Evolutionary conservation across 768 basidiomycete genomes (phyloP), one percentile per base, ranked within the genome.

Genomic region (Podaxis sp.): DNA sequence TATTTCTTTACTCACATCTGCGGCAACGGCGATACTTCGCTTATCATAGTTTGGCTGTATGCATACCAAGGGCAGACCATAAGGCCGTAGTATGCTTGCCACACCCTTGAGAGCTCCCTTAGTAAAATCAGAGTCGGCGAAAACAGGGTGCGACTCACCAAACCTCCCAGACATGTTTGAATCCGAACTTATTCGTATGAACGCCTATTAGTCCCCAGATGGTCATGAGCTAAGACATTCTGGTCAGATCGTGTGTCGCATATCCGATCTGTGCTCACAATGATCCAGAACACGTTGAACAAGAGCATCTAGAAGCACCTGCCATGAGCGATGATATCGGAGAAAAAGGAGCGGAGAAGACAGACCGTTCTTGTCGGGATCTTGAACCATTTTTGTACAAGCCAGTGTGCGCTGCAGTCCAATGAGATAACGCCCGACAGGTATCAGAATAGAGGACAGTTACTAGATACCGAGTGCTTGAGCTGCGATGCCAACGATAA

Each of bases 111-210:
- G 40, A 19, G 48, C 49, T 28, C n/a, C 49, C 26, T 59, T 17
- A 52, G 40, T 44, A 42, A 36, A 15, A 17, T 33, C 30, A 48
- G 8, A 40, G 26, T 55, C 28, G 58, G 53, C 42, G 57, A 52
- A 33, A 52, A 19, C 15, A 39, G 51, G 56, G 55, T 30, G n/a
- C 52, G 52, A 4, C 74, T 60, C 66, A 86, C 87, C 89, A 90
- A 33, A 90, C 84, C 71, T 92, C 91, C 90, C 90, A 92, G 63
- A 87, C 83, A 69, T 92, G 87, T 73, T 93, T 90, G 77, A 92
- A 92, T 12, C 90, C 90, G 68, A 93, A 87, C 51, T 82, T 86
- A 68, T 84, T 72, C 15, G 89, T 89, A 66, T 87, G 87, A 1
- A 92, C 82, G n/a, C 90, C 90, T 66, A 88, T 84, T 26, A 92